These are phyloP conservation scores for Blastobotrys arbuscula DNA, from an alignment of 1,139 yeast species.

Conservation along the genomic window DNA sequence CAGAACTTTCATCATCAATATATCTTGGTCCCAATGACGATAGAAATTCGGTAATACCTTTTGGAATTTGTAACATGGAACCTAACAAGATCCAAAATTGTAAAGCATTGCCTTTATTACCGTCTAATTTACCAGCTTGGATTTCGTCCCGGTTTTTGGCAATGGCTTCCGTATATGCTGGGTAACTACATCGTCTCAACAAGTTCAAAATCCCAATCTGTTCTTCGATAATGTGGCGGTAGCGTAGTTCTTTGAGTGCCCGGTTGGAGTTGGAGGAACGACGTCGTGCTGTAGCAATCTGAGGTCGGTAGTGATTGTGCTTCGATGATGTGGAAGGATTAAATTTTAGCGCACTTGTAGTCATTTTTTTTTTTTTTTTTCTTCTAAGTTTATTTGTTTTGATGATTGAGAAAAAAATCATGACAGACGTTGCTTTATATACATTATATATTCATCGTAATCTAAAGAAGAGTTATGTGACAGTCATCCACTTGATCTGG, in stretches of 20 bases:
- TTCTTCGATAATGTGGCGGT: constrained; percentile 5
- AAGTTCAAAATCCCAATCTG: constrained; percentile 6
- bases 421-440: too few species aligned
- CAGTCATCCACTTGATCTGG: too few species aligned
- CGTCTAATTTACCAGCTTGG: constrained; percentile 1
- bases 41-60: constrained; percentile 1
- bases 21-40: background rate
- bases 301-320: background rate
- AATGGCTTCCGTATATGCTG: constrained; percentile 1
- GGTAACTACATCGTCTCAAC: constrained; percentile 1
- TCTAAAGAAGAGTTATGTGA: too few species aligned
- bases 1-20: background rate
- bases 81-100: constrained; percentile 8
- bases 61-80: constrained; percentile 3
- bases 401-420: background rate
- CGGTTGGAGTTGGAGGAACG: background rate
- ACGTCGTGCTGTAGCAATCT: background rate
- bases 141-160: constrained; percentile 2
- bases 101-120: constrained; percentile 2
- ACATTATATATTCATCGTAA: too few species aligned
- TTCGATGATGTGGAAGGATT: background rate
- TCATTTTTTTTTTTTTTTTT: background rate
- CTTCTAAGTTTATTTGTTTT: background rate
- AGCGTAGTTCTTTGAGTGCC: background rate
- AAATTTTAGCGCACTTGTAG: constrained; percentile 3